Base-by-base conservation (phyloP, 2,329 filamentous ascomycete genomes). In the Diaporthe caulivora region DNA sequence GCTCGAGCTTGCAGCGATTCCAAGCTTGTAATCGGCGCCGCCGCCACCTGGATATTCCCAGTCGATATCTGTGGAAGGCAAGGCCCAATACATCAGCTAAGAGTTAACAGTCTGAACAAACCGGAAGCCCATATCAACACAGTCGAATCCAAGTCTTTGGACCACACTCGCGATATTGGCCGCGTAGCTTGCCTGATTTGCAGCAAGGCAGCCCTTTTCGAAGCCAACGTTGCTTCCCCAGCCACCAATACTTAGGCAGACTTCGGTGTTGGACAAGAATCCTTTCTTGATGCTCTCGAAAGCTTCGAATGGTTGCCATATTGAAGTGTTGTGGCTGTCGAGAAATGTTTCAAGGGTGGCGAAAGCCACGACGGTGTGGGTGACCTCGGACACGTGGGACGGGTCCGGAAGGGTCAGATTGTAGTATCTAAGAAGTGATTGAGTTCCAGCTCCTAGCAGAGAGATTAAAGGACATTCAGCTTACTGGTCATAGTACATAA, bases 161-260 rank as follows among this genome's bases (percentile, higher is more conserved):
- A 95, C 84, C 89, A 94, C 92, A 34, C 83, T 83, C 8, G 87
- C 88, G 1, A 94, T 86, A 76, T 93, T 93, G 60, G 84, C 84
- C 1, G 92, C 91, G 82, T 92, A 95, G 11, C n/a, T 64, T 13
- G 24, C 58, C 26, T 64, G 82, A 82, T 74, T 86, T 83, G n/a
- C 91, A 88, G 1, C 86, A 87, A 13, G 85, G 1, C 90, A 89
- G 0, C 88, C 92, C 15, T 80, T 81, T 0, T 88, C 86, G 78
- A 93, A 95, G 0, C 92, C 92, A 11, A 81, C 79, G 75, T 94
- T 91, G 0, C 58, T 64, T 4, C 92, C 92, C 93, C 93, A 95
- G 69, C 93, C 93, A 15, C 93, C 93, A 75, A 95, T 90, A 26
- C 58, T 64, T 26, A 64, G 11, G 5, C 58, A 64, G 7, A 64